These are phyloP conservation scores for Cladophialophora psammophila DNA, from an alignment of 2,329 filamentous ascomycete species.

Conservation along the genomic window DNA sequence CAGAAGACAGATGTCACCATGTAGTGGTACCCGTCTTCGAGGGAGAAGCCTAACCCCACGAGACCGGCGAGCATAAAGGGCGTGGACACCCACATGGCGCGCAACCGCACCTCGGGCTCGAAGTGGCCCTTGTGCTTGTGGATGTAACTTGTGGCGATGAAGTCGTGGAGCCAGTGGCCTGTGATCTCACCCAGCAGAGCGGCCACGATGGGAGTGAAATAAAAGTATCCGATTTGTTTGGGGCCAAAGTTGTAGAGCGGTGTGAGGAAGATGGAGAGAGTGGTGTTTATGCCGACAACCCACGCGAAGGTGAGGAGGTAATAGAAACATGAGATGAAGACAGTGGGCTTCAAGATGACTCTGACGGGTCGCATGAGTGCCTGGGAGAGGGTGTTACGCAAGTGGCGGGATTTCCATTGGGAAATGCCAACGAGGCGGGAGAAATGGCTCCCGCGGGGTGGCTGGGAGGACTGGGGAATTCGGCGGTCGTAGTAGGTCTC, in stretches of 20 bases:
- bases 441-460: slow-evolving; percentile 41
- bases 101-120: slow-evolving; percentile 64
- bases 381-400: slow-evolving; percentile 46
- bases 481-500: slow-evolving; percentile 51
- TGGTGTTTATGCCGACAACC: slow-evolving; percentile 63
- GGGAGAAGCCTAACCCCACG: slow-evolving; percentile 61
- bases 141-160: slow-evolving; percentile 56
- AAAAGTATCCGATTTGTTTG: slow-evolving; percentile 62
- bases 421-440: slow-evolving; percentile 43
- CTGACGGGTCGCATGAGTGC: slow-evolving; percentile 48
- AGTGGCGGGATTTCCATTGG: slow-evolving; percentile 38
- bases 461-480: slow-evolving; percentile 34
- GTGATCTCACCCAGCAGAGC: slow-evolving; percentile 61
- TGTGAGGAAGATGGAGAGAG: slow-evolving; percentile 60
- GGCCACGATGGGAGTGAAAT: slow-evolving; percentile 65
- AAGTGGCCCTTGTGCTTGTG: slow-evolving; percentile 59
- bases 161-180: slow-evolving; percentile 66
- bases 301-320: slow-evolving; percentile 53
- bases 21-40: slow-evolving; percentile 61
- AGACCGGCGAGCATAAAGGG: slow-evolving; percentile 60
- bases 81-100: slow-evolving; percentile 56
- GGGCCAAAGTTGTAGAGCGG: slow-evolving; percentile 60
- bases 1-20: slow-evolving; percentile 59
- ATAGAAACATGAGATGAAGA: slow-evolving; percentile 48
- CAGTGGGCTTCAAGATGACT: slow-evolving; percentile 50